phyloP scores from a whole-genome alignment of 495 filamentous ascomycete genomes.

The Penicillium ochrochloron region DNA sequence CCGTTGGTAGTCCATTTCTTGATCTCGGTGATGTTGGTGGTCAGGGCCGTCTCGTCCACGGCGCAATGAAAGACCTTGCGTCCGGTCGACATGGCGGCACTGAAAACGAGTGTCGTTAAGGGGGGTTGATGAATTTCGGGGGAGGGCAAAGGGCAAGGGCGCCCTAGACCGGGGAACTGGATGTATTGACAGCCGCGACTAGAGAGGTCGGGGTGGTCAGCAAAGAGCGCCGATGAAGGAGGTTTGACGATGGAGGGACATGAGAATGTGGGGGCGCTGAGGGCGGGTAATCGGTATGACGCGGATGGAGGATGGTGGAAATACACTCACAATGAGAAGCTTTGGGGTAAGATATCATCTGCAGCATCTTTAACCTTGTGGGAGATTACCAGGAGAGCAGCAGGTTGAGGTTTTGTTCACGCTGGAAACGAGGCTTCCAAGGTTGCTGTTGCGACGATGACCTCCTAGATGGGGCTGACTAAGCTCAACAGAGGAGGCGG shows the following conservation, averaged over 20 bases:
- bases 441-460: slow-evolving; percentile 5
- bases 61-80: slow-evolving; percentile 75
- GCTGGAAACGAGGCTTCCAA: background rate
- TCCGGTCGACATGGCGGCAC: slow-evolving; percentile 48
- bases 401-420: slow-evolving; percentile 5
- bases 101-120: slow-evolving; percentile 18
- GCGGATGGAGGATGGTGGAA: slow-evolving; percentile 1
- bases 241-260: slow-evolving; percentile 39
- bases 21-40: slow-evolving; percentile 70
- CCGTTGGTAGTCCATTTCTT: slow-evolving; percentile 70
- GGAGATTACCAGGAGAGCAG: background rate
- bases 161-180: slow-evolving; percentile 43
- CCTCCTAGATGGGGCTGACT: slow-evolving; percentile 6
- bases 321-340: slow-evolving; percentile 43
- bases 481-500: no score
- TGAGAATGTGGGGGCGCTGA: slow-evolving; percentile 45
- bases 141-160: slow-evolving; percentile 19
- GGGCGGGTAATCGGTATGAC: slow-evolving; percentile 17
- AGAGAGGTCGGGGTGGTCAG: slow-evolving; percentile 36
- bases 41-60: slow-evolving; percentile 72
- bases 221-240: slow-evolving; percentile 37
- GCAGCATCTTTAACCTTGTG: slow-evolving; percentile 48
- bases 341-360: slow-evolving; percentile 37
- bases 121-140: slow-evolving; percentile 1
- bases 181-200: slow-evolving; percentile 42